Conservation (phyloP, 2,329 filamentous ascomycete species). For the Penicillium sp. region DNA sequence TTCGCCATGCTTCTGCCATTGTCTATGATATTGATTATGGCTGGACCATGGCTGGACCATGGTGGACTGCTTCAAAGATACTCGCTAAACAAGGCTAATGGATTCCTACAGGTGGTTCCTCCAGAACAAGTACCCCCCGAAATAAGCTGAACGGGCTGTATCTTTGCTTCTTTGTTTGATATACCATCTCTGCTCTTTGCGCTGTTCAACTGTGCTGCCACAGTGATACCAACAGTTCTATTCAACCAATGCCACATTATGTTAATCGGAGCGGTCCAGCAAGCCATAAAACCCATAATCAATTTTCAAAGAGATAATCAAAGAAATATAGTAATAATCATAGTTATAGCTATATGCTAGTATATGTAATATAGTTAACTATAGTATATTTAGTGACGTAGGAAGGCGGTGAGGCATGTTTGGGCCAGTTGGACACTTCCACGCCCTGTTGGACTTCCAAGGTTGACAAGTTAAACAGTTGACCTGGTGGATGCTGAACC, state of each 20-base stretch:
- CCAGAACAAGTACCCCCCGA: slow-evolving; percentile 56
- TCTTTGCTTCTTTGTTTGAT: slow-evolving; percentile 18
- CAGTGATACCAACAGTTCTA: not conserved
- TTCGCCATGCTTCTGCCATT: not conserved
- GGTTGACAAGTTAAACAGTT: not conserved
- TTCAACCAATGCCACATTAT: not conserved
- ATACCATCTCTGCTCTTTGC: slow-evolving; percentile 33
- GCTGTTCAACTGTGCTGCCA: slow-evolving; percentile 4
- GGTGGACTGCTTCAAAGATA: no score
- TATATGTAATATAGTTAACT: no score
- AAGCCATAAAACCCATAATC: no score
- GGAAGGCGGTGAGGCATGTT: not conserved
- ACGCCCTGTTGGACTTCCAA: no score
- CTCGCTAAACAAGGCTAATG: not conserved
- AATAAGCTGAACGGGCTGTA: slow-evolving; percentile 34
- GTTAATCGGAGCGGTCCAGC: no score
- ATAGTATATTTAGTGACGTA: no score
- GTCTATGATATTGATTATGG: no score
- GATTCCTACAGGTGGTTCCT: slow-evolving; percentile 50
- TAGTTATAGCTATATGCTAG: no score
- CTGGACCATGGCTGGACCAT: no score
- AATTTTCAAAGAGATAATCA: no score
- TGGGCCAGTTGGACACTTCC: not conserved
- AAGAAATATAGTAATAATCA: no score
- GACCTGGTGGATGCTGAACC: not conserved